Evolutionary conservation across 352 stramenopile species (phyloP), one percentile per base, ranked within the genome.

Genomic region (Pythium apleroticum): DNA sequence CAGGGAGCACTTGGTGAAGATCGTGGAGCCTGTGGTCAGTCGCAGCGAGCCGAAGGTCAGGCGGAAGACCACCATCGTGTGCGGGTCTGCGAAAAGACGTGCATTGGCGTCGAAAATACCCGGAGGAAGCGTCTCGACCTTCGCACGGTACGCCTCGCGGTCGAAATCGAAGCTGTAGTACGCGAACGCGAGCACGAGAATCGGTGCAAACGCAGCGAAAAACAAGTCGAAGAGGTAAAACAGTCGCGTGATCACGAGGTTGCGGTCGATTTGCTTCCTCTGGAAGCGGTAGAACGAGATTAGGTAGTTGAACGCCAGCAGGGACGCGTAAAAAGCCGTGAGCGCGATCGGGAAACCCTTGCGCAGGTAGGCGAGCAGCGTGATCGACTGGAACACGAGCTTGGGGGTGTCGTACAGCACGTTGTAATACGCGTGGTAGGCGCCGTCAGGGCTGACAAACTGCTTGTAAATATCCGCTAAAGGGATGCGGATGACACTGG

Each of bases 141-240:
- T 33, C 57, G 8, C 25, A 59, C 24, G 8, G 37, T 66, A 76
- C 45, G 22, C 55, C 6, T 46, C 41, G 10, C 65, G 69, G 25
- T 76, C 61, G 27, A 76, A 55, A 17, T 66, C 45, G 31, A 76
- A 76, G 24, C 71, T 57, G 10, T 56, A 45, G 58, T 68, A 71
- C 57, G 65, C 56, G 33, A 66, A 76, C 1, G n/a, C 48, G 30
- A 73, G 39, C 41, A 76, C 61, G 9, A 73, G 22, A 11, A 73
- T 46, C 15, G 69, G 69, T 5, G 69, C 65, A 45, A 73, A 76
- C 22, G 68, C 69, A 6, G 69, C 68, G 33, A 76, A 76, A 57
- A 76, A 76, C 14, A 76, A 60, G 43, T 76, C 69, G 14, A 70
- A 71, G 11, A 73, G 53, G n/a, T 68, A 53, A 11, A 71, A 67